Evolutionary conservation across 768 basidiomycete genomes (phyloP), one percentile per base, ranked within the genome.

Genomic region (Lactarius vividus): DNA sequence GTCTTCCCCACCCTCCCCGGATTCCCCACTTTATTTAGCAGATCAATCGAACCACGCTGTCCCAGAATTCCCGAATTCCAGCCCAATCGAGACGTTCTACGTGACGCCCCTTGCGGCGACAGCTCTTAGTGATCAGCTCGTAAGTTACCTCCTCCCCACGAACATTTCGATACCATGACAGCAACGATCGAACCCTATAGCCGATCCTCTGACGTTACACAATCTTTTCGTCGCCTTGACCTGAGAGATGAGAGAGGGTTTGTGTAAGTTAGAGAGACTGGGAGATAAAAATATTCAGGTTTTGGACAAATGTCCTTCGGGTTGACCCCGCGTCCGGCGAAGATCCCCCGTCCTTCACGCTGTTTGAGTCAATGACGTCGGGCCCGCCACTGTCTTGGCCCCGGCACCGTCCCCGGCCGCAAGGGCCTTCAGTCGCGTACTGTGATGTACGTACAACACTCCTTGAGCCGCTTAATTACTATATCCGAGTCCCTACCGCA

Each of bases 151-250:
- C 31, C 28, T 18, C 61, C 54, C 23, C 29, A 53, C 49, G 39
- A 46, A 31, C 33, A 28, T 52, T 54, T 33, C 42, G 57, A 29
- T 64, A 28, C 23, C 64, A 60, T 54, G 20, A 49, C 60, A 15
- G 28, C 60, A 15, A n/a, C 11, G 64, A 65, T 65, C 64, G 64
- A 56, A 44, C 60, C n/a, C 28, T 29, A 57, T 29, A 56, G 54
- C 59, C 64, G 64, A 49, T 15, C 64, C 54, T 65, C 20, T 40
- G 59, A 56, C 59, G 46, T 65, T 65, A 65, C 44, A 5, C 20
- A 4, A 28, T 29, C 26, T 16, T 26, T 33, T 46, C 23, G 33
- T 42, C 26, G 5, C 33, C n/a, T 59, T 37, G 23, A 23, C 15
- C 15, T 58, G 49, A n/a, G 15, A 18, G 40, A 40, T 6, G 15